Conservation (phyloP, 2,329 filamentous ascomycete species). For the Zymoseptoria pseudotritici region DNA sequence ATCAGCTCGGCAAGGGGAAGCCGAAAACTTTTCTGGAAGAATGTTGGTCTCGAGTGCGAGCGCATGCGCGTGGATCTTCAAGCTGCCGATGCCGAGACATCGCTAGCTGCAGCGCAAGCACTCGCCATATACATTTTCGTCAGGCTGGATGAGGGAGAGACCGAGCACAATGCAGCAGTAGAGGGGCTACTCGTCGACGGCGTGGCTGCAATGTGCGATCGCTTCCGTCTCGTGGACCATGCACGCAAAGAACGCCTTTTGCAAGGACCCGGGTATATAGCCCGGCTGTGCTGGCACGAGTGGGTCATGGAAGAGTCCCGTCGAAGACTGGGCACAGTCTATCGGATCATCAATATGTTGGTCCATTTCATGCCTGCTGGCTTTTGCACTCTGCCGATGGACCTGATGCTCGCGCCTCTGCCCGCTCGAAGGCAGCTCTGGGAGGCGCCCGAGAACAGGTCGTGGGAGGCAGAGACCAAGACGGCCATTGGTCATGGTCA, state of each 20-base stretch:
- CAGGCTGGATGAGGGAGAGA: constrained; percentile 39
- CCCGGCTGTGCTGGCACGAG: background rate
- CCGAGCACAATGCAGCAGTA: constrained; percentile 35
- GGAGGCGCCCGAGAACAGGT: constrained; percentile 34
- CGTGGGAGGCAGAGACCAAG: constrained; percentile 21
- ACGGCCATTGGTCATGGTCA: background rate
- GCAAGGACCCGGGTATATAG: background rate
- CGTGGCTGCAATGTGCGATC: constrained; percentile 27
- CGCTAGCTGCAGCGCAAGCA: constrained; percentile 39
- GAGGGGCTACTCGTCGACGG: constrained; percentile 33
- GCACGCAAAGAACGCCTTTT: background rate
- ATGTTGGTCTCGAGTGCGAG: constrained; percentile 39
- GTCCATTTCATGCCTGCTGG: constrained; percentile 37
- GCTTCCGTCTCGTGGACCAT: constrained; percentile 2
- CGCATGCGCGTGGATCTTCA: constrained; percentile 19
- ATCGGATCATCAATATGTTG: constrained; percentile 36
- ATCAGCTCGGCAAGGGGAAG: constrained; percentile 29
- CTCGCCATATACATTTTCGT: constrained; percentile 39
- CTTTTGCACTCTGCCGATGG: constrained; percentile 30
- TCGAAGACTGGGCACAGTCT: constrained; percentile 34
- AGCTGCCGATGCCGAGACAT: constrained; percentile 21
- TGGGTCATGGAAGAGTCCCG: constrained; percentile 5
- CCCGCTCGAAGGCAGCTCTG: constrained; percentile 38
- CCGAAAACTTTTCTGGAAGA: constrained; percentile 40
- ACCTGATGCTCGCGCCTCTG: constrained; percentile 37